Percentiles rank a stretch among this genome's conserved stretches.
Conservation (phyloP, 2,329 filamentous ascomycete species). For the Xylariaceae sp. region DNA sequence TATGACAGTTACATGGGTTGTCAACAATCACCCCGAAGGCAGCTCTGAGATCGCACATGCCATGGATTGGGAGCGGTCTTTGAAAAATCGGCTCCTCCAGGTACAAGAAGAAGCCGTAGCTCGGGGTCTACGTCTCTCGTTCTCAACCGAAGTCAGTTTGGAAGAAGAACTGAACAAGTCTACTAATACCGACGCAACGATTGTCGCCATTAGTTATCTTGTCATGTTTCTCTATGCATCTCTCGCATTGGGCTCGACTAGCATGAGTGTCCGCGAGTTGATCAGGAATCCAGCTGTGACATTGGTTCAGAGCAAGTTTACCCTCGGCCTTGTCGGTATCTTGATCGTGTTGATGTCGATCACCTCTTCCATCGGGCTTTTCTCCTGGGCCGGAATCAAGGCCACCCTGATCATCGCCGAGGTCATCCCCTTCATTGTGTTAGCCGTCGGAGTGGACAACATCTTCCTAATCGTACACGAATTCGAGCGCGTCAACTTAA, state of each 20-base stretch:
- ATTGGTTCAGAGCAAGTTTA: constrained; percentile 95
- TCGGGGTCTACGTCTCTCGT: constrained; percentile 83
- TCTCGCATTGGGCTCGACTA: constrained; percentile 85
- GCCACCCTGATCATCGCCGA: constrained; percentile 97
- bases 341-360: constrained; percentile 97
- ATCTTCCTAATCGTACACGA: constrained; percentile 99
- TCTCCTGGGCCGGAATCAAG: constrained; percentile 88
- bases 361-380: constrained; percentile 89
- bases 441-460: constrained; percentile 97
- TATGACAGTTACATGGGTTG: constrained; percentile 91
- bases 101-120: constrained; percentile 78
- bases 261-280: constrained; percentile 74
- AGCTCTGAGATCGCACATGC: constrained; percentile 70
- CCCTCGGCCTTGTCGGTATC: constrained; percentile 91
- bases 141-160: constrained; percentile 92
- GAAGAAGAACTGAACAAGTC: constrained; percentile 97
- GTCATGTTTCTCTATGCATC: constrained; percentile 99
- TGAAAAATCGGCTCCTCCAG: constrained; percentile 74
- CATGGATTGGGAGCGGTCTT: constrained; percentile 84
- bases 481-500: constrained; percentile 92
- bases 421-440: constrained; percentile 94
- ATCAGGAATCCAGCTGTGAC: constrained; percentile 80
- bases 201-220: constrained; percentile 93
- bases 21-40: constrained; percentile 81
- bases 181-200: constrained; percentile 97